These are phyloP conservation scores for Tieghemostelium lacteum DNA, from an alignment of 78 protist species.

Conservation along the genomic window DNA sequence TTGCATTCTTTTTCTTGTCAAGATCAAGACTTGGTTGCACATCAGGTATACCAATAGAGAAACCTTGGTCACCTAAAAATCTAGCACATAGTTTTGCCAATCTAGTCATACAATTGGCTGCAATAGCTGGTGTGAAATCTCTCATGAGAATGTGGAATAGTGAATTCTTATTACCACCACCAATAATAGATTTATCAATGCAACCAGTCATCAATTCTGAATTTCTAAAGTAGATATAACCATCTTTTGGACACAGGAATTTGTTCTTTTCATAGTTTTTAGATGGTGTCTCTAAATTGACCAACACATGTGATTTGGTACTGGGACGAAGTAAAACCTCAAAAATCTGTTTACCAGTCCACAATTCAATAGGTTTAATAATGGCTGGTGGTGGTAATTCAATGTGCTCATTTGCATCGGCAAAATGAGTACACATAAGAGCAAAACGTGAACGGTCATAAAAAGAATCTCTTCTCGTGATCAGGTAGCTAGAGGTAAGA, in stretches of 20 bases:
- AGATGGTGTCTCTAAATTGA: constrained; percentile 85
- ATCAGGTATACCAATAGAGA: constrained; percentile 98
- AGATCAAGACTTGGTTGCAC: constrained; percentile 92
- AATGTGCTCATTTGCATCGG: constrained; percentile 81
- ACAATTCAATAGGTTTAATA: constrained; percentile 94
- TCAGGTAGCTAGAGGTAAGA: constrained; percentile 93
- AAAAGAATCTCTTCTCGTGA: constrained; percentile 94
- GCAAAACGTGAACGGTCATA: constrained; percentile 83
- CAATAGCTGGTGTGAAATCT: constrained; percentile 71
- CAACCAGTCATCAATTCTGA: constrained; percentile 93
- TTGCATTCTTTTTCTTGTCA: constrained; percentile 71
- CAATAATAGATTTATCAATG: constrained; percentile 92
- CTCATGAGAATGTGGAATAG: constrained; percentile 93
- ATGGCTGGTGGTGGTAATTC: constrained; percentile 95
- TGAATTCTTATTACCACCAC: constrained; percentile 89
- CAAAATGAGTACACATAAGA: constrained; percentile 68
- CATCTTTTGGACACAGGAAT: constrained; percentile 95
- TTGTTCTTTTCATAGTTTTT: constrained; percentile 67
- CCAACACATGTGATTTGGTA: background rate
- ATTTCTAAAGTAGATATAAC: constrained; percentile 86
- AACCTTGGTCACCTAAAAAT: constrained; percentile 89
- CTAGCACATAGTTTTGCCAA: constrained; percentile 90
- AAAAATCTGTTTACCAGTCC: constrained; percentile 99
- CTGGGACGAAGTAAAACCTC: constrained; percentile 86
- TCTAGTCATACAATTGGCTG: constrained; percentile 95